Conservation (phyloP, 352 stramenopile genomes). For the Aphanomyces stellatus region DNA sequence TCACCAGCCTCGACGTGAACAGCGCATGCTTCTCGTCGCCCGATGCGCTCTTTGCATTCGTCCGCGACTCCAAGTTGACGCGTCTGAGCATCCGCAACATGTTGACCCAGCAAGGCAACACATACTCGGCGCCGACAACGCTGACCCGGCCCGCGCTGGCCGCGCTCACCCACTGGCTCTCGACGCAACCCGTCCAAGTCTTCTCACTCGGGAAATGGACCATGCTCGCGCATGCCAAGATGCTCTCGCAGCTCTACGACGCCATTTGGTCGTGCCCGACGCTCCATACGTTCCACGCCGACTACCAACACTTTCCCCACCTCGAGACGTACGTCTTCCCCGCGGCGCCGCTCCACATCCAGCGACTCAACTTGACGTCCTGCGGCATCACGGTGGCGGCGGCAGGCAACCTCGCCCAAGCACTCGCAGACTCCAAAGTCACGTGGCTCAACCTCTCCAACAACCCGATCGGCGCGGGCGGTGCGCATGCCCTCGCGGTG, state of each 20-base stretch:
- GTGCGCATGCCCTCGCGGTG: neutral
- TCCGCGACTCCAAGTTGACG: slow-evolving; percentile 6
- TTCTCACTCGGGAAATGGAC: neutral
- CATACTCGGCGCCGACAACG: neutral
- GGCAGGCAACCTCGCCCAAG: neutral
- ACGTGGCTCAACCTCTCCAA: neutral
- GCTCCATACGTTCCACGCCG: neutral
- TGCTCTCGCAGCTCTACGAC: neutral
- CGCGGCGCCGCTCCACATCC: neutral
- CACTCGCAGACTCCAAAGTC: neutral
- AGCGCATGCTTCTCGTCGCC: neutral
- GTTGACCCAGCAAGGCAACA: neutral
- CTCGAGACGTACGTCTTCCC: neutral
- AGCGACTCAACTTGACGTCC: neutral
- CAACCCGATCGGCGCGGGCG: neutral
- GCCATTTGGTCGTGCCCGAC: neutral
- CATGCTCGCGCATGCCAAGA: neutral
- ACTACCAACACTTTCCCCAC: neutral
- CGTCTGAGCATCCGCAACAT: neutral
- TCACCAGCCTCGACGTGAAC: neutral
- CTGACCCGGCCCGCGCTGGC: neutral
- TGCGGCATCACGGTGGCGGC: neutral
- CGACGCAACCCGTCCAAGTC: neutral
- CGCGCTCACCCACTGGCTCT: neutral
- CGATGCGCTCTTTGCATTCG: neutral